Base-by-base conservation (phyloP, 345 rosid species). In the Raphanus sativus region DNA sequence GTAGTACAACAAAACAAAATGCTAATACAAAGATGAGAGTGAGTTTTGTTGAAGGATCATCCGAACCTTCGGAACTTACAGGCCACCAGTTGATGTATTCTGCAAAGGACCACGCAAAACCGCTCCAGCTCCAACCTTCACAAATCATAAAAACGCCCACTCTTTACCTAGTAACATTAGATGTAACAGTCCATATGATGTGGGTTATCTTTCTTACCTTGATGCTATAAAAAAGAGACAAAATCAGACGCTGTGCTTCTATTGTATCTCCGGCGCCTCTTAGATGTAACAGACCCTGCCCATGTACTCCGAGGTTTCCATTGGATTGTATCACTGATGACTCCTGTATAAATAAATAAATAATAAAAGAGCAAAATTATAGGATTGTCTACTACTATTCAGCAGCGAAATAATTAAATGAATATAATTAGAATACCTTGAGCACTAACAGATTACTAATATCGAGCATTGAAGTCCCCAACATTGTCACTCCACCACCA, bases 111-210 rank as follows among this genome's bases (percentile, higher is more conserved):
- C 98, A 68, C 85, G 89, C 74, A 93, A 70, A 67, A 71, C 75
- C 61, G 98, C 91, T 76, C 97, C 91, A 21, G 89, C 89, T 79
- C 93, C 98, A 88, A 90, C 88, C 98, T 93, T 83, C 86, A 86
- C 42, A 1, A 67, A 68, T 8, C 38, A 33, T 33, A 33, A 33
- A 58, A 75, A 48, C 36, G 6, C 26, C 63, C 12, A 28, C 33
- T 2, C 34, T 60, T 4, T 28, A 60, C 36, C 36, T 28, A 60
- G 34, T 28, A 32, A 61, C 38, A 28, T 1, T 29, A 28, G 8
- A 62, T 30, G 40, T 62, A 62, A 30, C 24, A 62, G 65, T 25
- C 16, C n/a, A 48, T 29, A 66, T 60, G 67, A 33, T 33, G 24
- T 29, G 50, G 8, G 4, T 28, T 12, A 25, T 28, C 12, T 28